phyloP scores from a whole-genome alignment of 768 basidiomycete genomes.

The Podaxis pistillaris region DNA sequence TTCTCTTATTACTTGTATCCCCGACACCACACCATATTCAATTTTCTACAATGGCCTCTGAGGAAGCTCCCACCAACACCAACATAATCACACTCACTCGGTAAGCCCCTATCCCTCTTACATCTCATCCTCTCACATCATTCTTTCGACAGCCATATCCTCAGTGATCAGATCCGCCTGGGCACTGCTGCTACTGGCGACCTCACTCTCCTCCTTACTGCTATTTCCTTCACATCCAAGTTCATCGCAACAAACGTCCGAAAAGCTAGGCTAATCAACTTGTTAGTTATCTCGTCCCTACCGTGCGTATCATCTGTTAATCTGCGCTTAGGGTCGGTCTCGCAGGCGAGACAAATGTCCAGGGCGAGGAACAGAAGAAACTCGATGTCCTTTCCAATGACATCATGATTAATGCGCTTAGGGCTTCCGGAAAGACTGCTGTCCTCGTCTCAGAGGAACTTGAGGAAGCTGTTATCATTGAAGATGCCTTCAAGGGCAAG shows the following conservation, averaged over 20 bases:
- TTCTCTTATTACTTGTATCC: slow-evolving; percentile 9
- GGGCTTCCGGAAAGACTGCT: slow-evolving; percentile 94
- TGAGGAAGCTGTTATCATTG: slow-evolving; percentile 90
- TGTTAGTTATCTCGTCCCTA: slow-evolving; percentile 51
- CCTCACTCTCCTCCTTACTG: slow-evolving; percentile 89
- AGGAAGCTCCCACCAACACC: slow-evolving; percentile 67
- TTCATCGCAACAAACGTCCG: slow-evolving; percentile 99
- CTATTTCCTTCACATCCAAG: slow-evolving; percentile 94
- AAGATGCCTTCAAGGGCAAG: slow-evolving; percentile 73
- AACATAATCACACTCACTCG: slow-evolving; percentile 93
- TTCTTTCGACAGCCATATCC: slow-evolving; percentile 55
- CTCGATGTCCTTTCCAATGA: slow-evolving; percentile 97
- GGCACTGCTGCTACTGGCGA: slow-evolving; percentile 88
- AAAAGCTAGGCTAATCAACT: slow-evolving; percentile 94
- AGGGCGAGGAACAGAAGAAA: slow-evolving; percentile 99
- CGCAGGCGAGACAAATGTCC: slow-evolving; percentile 94
- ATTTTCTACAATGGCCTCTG: slow-evolving; percentile 39
- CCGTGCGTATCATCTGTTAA: slow-evolving; percentile 9
- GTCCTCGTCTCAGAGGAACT: slow-evolving; percentile 97
- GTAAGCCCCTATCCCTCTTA: slow-evolving; percentile 37
- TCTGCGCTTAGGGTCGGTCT: slow-evolving; percentile 75
- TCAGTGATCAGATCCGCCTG: slow-evolving; percentile 79
- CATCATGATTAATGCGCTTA: slow-evolving; percentile 97
- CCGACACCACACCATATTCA: slow-evolving; percentile 17
- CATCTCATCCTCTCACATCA: slow-evolving; percentile 10